phyloP scores from a whole-genome alignment of 768 basidiomycete species.

The Boletus barrowsii region DNA sequence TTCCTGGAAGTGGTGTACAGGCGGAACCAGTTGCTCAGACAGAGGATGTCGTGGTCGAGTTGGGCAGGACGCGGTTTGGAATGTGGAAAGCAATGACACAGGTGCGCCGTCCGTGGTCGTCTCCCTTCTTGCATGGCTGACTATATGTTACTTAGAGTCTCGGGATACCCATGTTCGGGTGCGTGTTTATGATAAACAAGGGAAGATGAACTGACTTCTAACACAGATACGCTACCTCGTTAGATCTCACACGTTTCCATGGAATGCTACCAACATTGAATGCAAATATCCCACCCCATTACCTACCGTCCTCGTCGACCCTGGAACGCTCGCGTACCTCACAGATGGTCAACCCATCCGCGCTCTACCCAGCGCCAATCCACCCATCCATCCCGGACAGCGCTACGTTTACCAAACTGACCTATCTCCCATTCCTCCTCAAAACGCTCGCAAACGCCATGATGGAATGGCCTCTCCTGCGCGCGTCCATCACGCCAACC shows the following conservation, averaged over 20 bases:
- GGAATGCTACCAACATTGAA: slow-evolving; percentile 62
- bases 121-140: neutral
- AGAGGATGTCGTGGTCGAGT: slow-evolving; percentile 59
- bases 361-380: slow-evolving; percentile 38
- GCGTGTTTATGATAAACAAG: slow-evolving; percentile 15
- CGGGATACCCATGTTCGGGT: slow-evolving; percentile 85
- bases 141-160: slow-evolving; percentile 53
- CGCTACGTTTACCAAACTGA: slow-evolving; percentile 62
- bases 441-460: slow-evolving; percentile 80
- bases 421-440: slow-evolving; percentile 79
- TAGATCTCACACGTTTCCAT: slow-evolving; percentile 73
- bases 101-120: slow-evolving; percentile 37
- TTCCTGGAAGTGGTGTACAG: too few relatives aligned
- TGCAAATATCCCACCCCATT: slow-evolving; percentile 62
- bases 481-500: slow-evolving; percentile 62
- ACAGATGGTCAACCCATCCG: slow-evolving; percentile 36
- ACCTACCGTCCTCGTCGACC: slow-evolving; percentile 40
- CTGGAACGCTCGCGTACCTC: slow-evolving; percentile 21
- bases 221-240: slow-evolving; percentile 63
- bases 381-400: slow-evolving; percentile 46
- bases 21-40: neutral
- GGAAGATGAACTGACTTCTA: neutral
- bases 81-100: slow-evolving; percentile 93
- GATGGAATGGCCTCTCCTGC: slow-evolving; percentile 82
- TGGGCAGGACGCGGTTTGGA: slow-evolving; percentile 71